phyloP scores from a whole-genome alignment of 805 yeast species.

The Pichia gijzeniarum region DNA sequence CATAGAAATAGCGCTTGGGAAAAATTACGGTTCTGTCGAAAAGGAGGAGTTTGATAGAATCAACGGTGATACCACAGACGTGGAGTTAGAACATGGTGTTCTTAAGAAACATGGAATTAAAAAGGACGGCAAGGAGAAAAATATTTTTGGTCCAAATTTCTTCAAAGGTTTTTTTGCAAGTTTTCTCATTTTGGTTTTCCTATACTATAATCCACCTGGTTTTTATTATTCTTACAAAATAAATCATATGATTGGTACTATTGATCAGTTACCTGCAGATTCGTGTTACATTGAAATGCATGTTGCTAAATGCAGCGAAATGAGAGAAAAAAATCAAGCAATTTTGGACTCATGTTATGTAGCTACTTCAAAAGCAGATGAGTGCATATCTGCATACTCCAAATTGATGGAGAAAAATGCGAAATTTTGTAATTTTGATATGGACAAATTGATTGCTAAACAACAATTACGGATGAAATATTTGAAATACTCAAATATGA shows the following conservation, averaged over 20 bases:
- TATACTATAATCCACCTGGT: not conserved
- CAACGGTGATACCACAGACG: not conserved
- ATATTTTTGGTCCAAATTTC: no score
- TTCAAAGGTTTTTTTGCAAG: no score
- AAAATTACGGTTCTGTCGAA: no score
- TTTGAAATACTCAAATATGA: no score
- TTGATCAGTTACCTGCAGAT: conserved; percentile 5
- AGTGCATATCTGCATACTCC: conserved; percentile 3
- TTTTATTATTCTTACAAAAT: not conserved
- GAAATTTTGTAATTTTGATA: conserved; percentile 11
- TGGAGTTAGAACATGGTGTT: not conserved
- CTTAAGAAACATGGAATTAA: no score
- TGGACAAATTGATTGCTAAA: not conserved
- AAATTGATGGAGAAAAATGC: conserved; percentile 3
- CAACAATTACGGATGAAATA: not conserved
- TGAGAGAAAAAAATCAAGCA: not conserved
- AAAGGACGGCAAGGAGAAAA: no score
- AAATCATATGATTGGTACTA: conserved; percentile 5
- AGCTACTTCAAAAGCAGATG: not conserved
- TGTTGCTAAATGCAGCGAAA: conserved; percentile 1
- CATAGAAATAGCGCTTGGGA: no score
- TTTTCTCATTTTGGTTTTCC: not conserved
- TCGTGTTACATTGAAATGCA: conserved; percentile 2
- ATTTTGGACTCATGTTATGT: not conserved
- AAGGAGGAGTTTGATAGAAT: not conserved